Conservation (phyloP, 192 early-diverging fungal genomes). For the Phycomyces blakesleeanus region DNA sequence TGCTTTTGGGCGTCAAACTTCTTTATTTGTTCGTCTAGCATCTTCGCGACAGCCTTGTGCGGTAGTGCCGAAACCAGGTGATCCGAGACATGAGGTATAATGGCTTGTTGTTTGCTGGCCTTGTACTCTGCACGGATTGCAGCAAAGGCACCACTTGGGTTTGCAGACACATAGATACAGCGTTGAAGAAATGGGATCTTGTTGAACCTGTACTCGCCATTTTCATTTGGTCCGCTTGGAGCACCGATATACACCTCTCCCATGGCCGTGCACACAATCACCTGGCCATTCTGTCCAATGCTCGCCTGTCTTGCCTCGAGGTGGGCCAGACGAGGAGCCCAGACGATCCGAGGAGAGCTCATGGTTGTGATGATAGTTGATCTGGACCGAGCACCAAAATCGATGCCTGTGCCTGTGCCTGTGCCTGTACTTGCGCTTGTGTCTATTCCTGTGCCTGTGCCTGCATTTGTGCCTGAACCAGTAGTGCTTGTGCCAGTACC, state of each 20-base stretch:
- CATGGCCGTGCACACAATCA: slow-evolving; percentile 59
- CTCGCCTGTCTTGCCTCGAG: slow-evolving; percentile 54
- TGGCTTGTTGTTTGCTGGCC: not conserved
- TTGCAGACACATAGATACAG: slow-evolving; percentile 51
- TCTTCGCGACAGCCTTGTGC: not conserved
- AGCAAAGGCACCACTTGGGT: slow-evolving; percentile 60
- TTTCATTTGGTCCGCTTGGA: slow-evolving; percentile 21
- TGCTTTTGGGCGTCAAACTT: not conserved
- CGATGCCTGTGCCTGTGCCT: too few relatives aligned
- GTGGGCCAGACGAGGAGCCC: slow-evolving; percentile 47
- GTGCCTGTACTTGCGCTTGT: too few relatives aligned
- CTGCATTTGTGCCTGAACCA: too few relatives aligned
- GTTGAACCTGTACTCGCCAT: slow-evolving; percentile 47
- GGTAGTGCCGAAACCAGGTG: slow-evolving; percentile 7
- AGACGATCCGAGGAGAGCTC: slow-evolving; percentile 48
- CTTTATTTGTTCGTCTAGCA: slow-evolving; percentile 15
- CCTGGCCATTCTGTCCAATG: slow-evolving; percentile 63
- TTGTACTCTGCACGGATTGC: slow-evolving; percentile 52
- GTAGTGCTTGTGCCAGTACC: too few relatives aligned
- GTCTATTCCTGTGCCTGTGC: too few relatives aligned
- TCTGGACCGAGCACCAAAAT: too few relatives aligned
- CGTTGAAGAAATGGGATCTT: slow-evolving; percentile 59
- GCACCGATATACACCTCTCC: slow-evolving; percentile 67
- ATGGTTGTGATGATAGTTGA: not conserved
- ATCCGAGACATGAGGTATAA: not conserved